Evolutionary conservation across 208 protist species (phyloP), one percentile per base, ranked within the genome.

Genomic region (Leishmania arabica): DNA sequence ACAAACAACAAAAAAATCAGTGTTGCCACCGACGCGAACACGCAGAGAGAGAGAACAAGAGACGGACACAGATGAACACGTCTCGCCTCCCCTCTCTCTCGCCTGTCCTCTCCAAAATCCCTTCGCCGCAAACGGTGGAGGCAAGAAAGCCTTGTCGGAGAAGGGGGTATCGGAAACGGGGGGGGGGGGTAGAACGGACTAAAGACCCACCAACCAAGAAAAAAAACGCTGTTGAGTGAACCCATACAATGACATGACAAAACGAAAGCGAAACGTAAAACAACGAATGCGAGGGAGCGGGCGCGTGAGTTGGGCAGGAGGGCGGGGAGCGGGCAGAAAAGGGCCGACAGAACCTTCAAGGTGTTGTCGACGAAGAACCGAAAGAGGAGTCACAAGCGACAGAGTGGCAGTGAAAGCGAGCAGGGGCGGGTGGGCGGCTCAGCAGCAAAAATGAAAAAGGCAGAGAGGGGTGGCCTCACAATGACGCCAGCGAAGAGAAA

Each of bases 171-270:
- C 5, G 47, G 71, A 62, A 31, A 58, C 19, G 1, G 1, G 27
- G 40, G 1, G 27, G 40, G 34, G 19, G 53, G 53, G 53, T 24
- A 24, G 53, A 58, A 24, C 0, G 53, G 56, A 62, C 6, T 9
- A 62, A 24, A 31, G 24, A 13, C 56, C 24, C 7, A 8, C 3
- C 3, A 62, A 66, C 65, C 21, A n/a, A 77, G 56, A 75, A 73
- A 54, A 83, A 54, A 31, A 60, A n/a, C 53, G 56, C 53, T 34
- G 24, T n/a, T n/a, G 56, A 83, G n/a, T 31, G 21, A 31, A 64
- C 3, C 27, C 58, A 64, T 13, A 58, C 8, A 17, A 77, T 27
- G 15, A 11, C 17, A 45, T 0, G 34, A 78, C 53, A 24, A 78
- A 37, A 37, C 0, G 3, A 78, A 8, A 24, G 2, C 1, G 40